A percentile compares a stretch with the other conserved stretches of the same genome.
Conservation (phyloP, 345 rosid genomes). For the Tarenaya hassleriana region DNA sequence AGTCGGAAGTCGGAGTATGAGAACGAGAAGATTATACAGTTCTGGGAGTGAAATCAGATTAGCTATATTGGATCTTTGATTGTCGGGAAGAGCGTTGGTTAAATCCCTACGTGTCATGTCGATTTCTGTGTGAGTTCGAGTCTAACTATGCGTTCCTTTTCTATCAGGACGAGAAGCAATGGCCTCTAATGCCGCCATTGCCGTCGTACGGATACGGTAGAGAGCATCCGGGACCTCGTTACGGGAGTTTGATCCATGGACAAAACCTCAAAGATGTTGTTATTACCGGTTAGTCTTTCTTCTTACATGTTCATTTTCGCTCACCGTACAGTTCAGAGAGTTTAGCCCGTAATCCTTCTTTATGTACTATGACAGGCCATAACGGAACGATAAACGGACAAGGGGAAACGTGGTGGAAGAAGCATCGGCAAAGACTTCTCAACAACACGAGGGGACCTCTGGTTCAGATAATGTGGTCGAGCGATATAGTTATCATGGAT, state of each 20-base stretch:
- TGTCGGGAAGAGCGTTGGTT: too few species aligned
- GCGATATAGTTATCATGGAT: slow-evolving; percentile 69
- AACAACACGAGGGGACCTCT: slow-evolving; percentile 95
- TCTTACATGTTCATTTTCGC: not conserved
- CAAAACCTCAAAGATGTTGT: slow-evolving; percentile 64
- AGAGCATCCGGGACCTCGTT: slow-evolving; percentile 65
- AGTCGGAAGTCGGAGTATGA: too few species aligned
- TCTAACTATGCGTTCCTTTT: slow-evolving; percentile 1
- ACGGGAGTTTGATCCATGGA: slow-evolving; percentile 66
- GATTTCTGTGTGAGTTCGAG: not conserved
- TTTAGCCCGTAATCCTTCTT: too few species aligned
- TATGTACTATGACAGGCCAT: slow-evolving; percentile 46
- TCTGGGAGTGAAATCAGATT: too few species aligned
- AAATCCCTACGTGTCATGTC: too few species aligned
- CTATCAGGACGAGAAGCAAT: slow-evolving; percentile 51
- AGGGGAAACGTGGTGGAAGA: slow-evolving; percentile 97
- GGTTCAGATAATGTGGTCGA: slow-evolving; percentile 92
- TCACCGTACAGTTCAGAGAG: too few species aligned
- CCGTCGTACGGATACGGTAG: slow-evolving; percentile 71
- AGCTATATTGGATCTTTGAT: too few species aligned
- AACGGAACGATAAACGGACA: slow-evolving; percentile 96
- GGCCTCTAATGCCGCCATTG: slow-evolving; percentile 63
- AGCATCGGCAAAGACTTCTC: slow-evolving; percentile 84
- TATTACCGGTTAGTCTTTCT: slow-evolving; percentile 43
- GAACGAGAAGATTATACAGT: too few species aligned